Base-by-base conservation (phyloP, 768 basidiomycete species). In the Psilocybe cubensis region DNA sequence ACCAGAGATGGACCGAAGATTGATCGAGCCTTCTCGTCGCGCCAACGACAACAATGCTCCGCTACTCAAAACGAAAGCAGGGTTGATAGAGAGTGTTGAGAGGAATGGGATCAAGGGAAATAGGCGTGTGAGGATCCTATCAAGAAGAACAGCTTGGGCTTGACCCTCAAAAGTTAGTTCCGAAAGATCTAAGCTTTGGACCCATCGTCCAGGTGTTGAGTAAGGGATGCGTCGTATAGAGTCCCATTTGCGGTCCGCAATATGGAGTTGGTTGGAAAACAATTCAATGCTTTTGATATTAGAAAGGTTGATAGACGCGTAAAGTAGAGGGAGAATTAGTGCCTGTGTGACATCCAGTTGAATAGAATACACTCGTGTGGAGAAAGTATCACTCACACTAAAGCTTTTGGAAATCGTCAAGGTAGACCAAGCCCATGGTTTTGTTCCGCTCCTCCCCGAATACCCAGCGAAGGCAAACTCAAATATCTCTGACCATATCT, bases 141-240 rank as follows among this genome's bases (percentile, higher is more conserved):
- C 92, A 8, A 89, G 69, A 18, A 68, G 64, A 47, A 88, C 77
- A 23, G 79, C 74, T 51, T 87, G 79, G 8, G 77, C 71, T 61
- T 78, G 75, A 23, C 80, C 74, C 44, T 65, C 67, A 63, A 74
- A 77, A 42, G 68, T 62, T 29, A 91, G 63, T 20, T 73, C 70
- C 4, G 90, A 86, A 5, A 97, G 73, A 70, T 96, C 89, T 21
- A 97, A 77, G 9, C 68, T 71, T 57, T 87, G 88, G 1, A 96
- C 85, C 89, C 92, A 96, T 67, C 94, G 81, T 25, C 94, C 94
- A 1, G 94, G 94, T 0, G 89, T 82, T 3, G 93, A 95, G 65
- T 89, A 91, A 0, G 91, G 91, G 62, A 91, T 93, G 48, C 94
- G 83, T 50, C 91, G 84, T 55, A 96, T 86, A 42, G 92, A 91